These are phyloP conservation scores for Annulohypoxylon moriforme DNA, from an alignment of 495 filamentous ascomycete genomes.

Conservation along the genomic window DNA sequence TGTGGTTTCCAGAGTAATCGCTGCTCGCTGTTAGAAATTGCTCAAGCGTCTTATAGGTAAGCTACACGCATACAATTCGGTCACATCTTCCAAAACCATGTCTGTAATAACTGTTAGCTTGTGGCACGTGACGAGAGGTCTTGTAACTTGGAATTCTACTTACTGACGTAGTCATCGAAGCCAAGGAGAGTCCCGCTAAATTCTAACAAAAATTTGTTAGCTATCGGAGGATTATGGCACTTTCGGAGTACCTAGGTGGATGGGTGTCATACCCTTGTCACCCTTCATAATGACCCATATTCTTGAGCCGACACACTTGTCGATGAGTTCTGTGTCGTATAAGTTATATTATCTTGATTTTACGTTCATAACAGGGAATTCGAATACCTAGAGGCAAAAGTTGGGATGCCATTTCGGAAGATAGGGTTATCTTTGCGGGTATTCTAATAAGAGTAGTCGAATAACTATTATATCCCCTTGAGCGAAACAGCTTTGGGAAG, in stretches of 20 bases:
- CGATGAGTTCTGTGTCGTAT: conserved; percentile 81
- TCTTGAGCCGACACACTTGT: conserved; percentile 96
- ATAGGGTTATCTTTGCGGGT: neutral
- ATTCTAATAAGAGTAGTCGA: neutral
- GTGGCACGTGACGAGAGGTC: neutral
- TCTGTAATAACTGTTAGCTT: conserved; percentile 65
- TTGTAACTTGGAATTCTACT: conserved; percentile 57
- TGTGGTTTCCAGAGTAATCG: conserved; percentile 87
- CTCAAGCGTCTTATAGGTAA: neutral
- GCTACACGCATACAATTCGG: conserved; percentile 80
- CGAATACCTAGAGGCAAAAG: conserved; percentile 77
- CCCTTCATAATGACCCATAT: conserved; percentile 99
- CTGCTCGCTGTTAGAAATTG: conserved; percentile 57
- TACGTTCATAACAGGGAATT: conserved; percentile 11
- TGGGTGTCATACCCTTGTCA: conserved; percentile 77
- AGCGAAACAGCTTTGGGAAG: neutral
- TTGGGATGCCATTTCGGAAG: conserved; percentile 76
- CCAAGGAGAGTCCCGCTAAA: conserved; percentile 93
- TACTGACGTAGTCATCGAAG: conserved; percentile 99
- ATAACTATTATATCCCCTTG: neutral
- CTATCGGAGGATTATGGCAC: neutral
- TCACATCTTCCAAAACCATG: conserved; percentile 98
- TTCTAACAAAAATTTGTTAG: conserved; percentile 65
- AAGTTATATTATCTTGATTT: conserved; percentile 27
- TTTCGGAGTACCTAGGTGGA: neutral